Base-by-base conservation (phyloP, 345 rosid species). In the Camelina neglecta region DNA sequence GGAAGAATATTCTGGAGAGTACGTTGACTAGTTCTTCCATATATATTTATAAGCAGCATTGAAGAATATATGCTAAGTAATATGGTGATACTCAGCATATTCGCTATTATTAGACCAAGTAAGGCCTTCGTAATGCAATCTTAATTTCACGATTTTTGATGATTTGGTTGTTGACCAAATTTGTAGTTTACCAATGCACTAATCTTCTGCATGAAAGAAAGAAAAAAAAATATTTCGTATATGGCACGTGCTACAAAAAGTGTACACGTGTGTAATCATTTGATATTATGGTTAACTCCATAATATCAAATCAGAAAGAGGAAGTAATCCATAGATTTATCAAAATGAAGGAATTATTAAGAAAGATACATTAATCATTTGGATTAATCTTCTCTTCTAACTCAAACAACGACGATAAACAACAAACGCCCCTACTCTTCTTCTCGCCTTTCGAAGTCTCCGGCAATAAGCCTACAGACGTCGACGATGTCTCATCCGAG, bases 341-440 rank as follows among this genome's bases (percentile, higher is more conserved):
- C 44, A 65, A 65, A 29, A 7, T 33, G 18, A 23, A 42, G 21
- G 7, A 33, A 45, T 54, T 59, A 70, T 35, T 35, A 35, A 35
- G 20, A 33, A 57, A 70, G 56, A 70, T 29, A 29, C 35, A 29
- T 57, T 29, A 57, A 55, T 7, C 45, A 68, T 16, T 39, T 68
- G 23, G 11, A 57, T 16, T 61, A n/a, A 69, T 61, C 58, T 75
- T 75, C 15, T 69, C 74, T 16, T 75, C 75, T 53, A 61, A 69
- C 49, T 69, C 64, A 61, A 75, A 75, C 74, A 68, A 60, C 57
- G 79, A 60, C 49, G 74, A 69, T 69, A 75, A 61, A 68, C 62
- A 68, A 51, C 74, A 69, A 53, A 58, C 67, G 9, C 44, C 58
- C 31, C 7, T 61, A 31, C 63, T 69, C 69, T 69, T 69, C 69